Evolutionary conservation across 164 flowering plant genomes (phyloP).

Genomic region (Tinospora cordifolia): DNA sequence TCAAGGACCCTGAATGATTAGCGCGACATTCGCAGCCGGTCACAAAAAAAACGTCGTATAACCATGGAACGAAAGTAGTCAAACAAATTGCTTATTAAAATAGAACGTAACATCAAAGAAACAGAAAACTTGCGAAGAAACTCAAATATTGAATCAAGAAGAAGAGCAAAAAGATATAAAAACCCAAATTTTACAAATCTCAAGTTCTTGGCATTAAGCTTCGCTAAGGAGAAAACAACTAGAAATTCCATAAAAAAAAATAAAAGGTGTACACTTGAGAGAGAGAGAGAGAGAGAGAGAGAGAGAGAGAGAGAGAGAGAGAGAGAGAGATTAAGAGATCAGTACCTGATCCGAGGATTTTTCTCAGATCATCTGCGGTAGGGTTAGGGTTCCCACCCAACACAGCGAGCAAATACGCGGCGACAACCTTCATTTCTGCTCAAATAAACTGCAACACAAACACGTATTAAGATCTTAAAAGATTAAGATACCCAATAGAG

Average conservation of each 20-base stretch:
- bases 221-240: not conserved
- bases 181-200: not conserved
- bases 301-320: not conserved
- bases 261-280: not conserved
- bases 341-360: slow-evolving; percentile 55
- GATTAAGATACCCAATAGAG: not conserved
- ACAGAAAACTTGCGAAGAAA: too few relatives aligned
- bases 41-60: not conserved
- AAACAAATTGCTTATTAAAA: too few relatives aligned
- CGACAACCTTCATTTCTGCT: slow-evolving; percentile 60
- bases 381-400: slow-evolving; percentile 66
- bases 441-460: slow-evolving; percentile 1
- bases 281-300: not conserved
- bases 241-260: not conserved
- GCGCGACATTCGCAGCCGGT: not conserved
- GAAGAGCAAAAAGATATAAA: not conserved
- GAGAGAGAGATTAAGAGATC: not conserved
- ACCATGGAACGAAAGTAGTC: too few relatives aligned
- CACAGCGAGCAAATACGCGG: slow-evolving; percentile 60
- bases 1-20: not conserved
- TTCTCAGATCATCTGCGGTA: slow-evolving; percentile 43
- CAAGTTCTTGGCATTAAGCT: not conserved
- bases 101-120: not conserved
- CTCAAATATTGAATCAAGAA: not conserved
- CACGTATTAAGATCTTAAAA: not conserved